These are phyloP conservation scores for Metarhizium anisopliae DNA, from an alignment of 2,329 filamentous ascomycete genomes.

Conservation along the genomic window DNA sequence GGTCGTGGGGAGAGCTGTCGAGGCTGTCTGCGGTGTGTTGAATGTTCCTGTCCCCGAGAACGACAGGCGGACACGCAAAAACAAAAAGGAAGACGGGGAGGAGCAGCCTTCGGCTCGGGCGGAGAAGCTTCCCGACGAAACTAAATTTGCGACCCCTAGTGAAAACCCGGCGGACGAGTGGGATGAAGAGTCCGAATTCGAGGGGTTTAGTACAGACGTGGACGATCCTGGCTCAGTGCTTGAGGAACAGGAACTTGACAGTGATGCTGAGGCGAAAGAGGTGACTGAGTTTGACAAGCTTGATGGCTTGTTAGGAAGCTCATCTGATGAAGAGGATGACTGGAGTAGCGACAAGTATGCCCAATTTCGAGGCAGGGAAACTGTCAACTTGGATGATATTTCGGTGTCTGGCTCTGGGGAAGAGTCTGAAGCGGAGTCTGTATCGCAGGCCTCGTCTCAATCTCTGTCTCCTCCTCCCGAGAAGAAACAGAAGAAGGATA, in stretches of 20 bases:
- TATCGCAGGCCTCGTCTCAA: slow-evolving; percentile 14
- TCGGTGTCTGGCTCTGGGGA: slow-evolving; percentile 26
- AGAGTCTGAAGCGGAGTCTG: slow-evolving; percentile 17
- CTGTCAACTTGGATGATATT: slow-evolving; percentile 29
- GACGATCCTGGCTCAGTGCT: slow-evolving; percentile 15
- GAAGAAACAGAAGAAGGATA: slow-evolving; percentile 10
- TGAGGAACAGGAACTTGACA: slow-evolving; percentile 11
- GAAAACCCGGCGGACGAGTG: slow-evolving; percentile 14
- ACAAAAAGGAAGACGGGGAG: slow-evolving; percentile 21
- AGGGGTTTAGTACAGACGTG: slow-evolving; percentile 24
- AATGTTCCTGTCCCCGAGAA: slow-evolving; percentile 38
- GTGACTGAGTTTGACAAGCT: slow-evolving; percentile 31
- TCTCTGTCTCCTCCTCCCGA: slow-evolving; percentile 20
- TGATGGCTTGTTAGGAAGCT: slow-evolving; percentile 35
- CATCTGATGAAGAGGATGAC: slow-evolving; percentile 34
- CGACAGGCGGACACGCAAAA: slow-evolving; percentile 21
- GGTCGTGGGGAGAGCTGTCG: slow-evolving; percentile 38
- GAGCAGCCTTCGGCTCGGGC: slow-evolving; percentile 18
- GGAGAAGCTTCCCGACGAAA: background rate
- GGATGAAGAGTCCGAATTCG: slow-evolving; percentile 25
- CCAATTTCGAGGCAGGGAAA: slow-evolving; percentile 24
- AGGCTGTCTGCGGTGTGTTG: slow-evolving; percentile 38
- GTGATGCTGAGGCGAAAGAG: slow-evolving; percentile 19
- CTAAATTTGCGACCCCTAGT: background rate
- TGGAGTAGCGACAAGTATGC: slow-evolving; percentile 23